A percentile compares a stretch with the other conserved stretches of the same genome.
phyloP scores from a whole-genome alignment of 305 asterid species.

The Stenogyne calaminthoides region DNA sequence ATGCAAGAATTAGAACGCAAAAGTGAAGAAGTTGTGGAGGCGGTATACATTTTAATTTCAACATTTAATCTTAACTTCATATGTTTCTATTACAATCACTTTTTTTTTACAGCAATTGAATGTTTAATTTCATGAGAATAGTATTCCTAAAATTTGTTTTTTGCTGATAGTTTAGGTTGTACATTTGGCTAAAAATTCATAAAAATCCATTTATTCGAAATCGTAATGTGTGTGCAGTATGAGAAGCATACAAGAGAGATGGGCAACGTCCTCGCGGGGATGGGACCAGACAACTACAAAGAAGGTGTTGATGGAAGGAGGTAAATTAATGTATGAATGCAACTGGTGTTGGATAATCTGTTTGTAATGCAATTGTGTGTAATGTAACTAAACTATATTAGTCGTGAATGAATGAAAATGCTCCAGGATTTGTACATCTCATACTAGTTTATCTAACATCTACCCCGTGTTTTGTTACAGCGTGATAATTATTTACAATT shows the following conservation, averaged over 20 bases:
- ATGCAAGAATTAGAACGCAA: slow-evolving; percentile 48
- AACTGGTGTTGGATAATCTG: too few relatives aligned
- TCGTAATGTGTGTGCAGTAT: slow-evolving; percentile 49
- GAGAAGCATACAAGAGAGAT: slow-evolving; percentile 47
- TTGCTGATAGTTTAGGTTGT: too few relatives aligned
- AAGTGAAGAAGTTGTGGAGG: slow-evolving; percentile 60
- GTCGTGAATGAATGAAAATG: too few relatives aligned
- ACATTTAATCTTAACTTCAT: not conserved
- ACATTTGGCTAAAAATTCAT: too few relatives aligned
- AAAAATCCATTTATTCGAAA: not conserved
- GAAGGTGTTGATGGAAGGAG: slow-evolving; percentile 20
- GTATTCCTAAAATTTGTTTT: too few relatives aligned
- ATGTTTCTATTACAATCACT: not conserved
- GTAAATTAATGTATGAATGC: not conserved
- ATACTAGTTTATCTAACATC: too few relatives aligned
- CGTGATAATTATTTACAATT: too few relatives aligned
- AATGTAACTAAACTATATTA: too few relatives aligned
- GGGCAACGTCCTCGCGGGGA: slow-evolving; percentile 41
- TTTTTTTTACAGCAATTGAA: not conserved
- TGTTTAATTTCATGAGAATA: not conserved
- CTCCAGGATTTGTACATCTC: too few relatives aligned
- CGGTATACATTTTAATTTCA: slow-evolving; percentile 46
- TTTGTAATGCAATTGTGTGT: too few relatives aligned
- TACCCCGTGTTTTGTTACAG: too few relatives aligned
- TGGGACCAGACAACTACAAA: slow-evolving; percentile 18